Evolutionary conservation across 78 protist genomes (phyloP).

Genomic region (Emiliania huxleyi): DNA sequence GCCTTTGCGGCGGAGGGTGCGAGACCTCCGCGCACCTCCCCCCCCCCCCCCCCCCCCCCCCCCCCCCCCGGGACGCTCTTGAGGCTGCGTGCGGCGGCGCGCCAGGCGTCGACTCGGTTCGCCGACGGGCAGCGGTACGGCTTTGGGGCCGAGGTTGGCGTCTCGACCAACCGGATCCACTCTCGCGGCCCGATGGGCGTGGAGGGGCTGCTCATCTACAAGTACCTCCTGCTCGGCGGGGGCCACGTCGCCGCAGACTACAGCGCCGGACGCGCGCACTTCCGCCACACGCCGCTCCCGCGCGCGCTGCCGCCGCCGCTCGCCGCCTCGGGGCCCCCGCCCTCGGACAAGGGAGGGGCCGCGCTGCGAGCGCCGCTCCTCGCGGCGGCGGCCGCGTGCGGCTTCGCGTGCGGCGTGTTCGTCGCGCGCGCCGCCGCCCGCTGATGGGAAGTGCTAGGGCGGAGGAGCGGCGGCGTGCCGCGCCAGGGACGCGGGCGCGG

Average conservation of each 20-base stretch:
- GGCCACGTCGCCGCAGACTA: background rate
- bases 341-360: too few species aligned
- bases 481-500: too few species aligned
- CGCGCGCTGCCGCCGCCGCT: background rate
- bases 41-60: too few species aligned
- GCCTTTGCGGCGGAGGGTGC: too few species aligned
- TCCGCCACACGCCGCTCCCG: background rate
- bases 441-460: too few species aligned
- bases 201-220: constrained; percentile 30
- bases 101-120: constrained; percentile 50
- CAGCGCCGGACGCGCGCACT: background rate
- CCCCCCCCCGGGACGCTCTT: too few species aligned
- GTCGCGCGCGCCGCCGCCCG: background rate
- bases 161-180: constrained; percentile 33
- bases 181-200: constrained; percentile 56
- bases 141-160: constrained; percentile 52
- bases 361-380: background rate
- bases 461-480: too few species aligned
- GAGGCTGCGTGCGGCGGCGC: too few species aligned
- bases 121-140: constrained; percentile 54
- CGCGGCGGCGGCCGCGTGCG: background rate
- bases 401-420: background rate
- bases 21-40: too few species aligned
- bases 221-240: background rate
- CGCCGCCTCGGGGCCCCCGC: background rate